Evolutionary conservation across 2,329 filamentous ascomycete species (phyloP), one percentile per base, ranked within the genome.

Genomic region (Penicillium vulpinum): DNA sequence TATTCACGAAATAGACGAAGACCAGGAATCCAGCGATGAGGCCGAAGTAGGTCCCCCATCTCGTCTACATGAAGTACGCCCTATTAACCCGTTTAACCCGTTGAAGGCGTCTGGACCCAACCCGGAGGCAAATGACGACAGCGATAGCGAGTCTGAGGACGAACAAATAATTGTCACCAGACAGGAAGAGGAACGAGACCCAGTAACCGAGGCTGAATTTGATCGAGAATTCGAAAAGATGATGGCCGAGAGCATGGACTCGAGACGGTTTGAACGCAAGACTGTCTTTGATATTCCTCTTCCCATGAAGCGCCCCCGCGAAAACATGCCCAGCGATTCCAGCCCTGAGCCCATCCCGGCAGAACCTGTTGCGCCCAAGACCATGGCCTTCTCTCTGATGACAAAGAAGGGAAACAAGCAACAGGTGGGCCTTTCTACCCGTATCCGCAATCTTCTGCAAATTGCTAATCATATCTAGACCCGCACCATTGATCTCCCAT

Each of bases 141-240:
- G 66, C 4, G 68, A 72, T 21, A 69, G 78, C 38, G 84, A 84
- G 36, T 88, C 88, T 10, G 88, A 56, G 26, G 48, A 97, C 62
- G 92, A 97, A 72, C 86, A 90, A 24, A 96, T 97, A 64, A 85
- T 97, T 41, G 93, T 99, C 46, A 95, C 91, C 43, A 87, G 92
- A 58, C 88, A 93, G 69, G 90, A 96, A 73, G 91, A 97, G 71
- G 85, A 93, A 66, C 83, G 92, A 55, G 92, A 99, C 64, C 92
- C 93, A 0, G 92, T 97, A 76, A 91, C 89, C 39, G 94, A 99
- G 70, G 94, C 93, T 7, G 94, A 99, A 40, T 99, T 99, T 72
- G 95, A 99, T 71, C 90, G 93, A 67, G 94, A 97, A 75, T 94
- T 96, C 73, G 92, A 94, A 36, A 97, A 96, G 75, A 90, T 99